Evolutionary conservation across 2,329 filamentous ascomycete genomes (phyloP).

Genomic region (Cladophialophora carrionii): DNA sequence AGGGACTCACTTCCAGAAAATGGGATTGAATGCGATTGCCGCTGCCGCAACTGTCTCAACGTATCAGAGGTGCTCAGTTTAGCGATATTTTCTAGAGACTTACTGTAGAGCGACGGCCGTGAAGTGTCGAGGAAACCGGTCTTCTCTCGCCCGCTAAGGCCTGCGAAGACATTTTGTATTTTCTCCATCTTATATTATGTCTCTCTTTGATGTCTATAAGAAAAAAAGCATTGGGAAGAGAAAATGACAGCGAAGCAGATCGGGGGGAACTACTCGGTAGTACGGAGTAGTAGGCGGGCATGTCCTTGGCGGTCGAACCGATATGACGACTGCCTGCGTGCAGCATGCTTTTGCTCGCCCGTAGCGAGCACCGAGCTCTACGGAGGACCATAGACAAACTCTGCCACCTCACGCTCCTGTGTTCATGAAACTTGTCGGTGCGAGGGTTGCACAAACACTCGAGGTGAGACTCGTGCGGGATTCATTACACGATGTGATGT

Average conservation of each 20-base stretch:
- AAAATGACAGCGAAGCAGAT: slow-evolving; percentile 2
- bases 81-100: slow-evolving; percentile 17
- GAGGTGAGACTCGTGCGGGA: too few species aligned
- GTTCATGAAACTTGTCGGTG: too few species aligned
- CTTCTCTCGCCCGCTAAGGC: slow-evolving; percentile 35
- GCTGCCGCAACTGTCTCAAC: slow-evolving; percentile 70
- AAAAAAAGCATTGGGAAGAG: background rate
- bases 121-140: slow-evolving; percentile 36
- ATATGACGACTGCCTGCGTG: background rate
- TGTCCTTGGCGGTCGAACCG: background rate
- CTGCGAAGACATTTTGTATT: slow-evolving; percentile 35
- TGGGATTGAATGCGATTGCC: slow-evolving; percentile 90
- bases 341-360: background rate
- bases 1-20: slow-evolving; percentile 94
- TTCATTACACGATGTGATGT: too few species aligned
- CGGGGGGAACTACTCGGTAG: background rate
- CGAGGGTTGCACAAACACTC: too few species aligned
- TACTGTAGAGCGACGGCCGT: slow-evolving; percentile 33
- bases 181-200: slow-evolving; percentile 30
- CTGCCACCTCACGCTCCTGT: too few species aligned
- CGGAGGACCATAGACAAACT: too few species aligned
- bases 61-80: background rate
- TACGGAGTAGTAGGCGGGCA: background rate
- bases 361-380: too few species aligned
- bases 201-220: background rate